A percentile compares a stretch with the other conserved stretches of the same genome.
These are phyloP conservation scores for Agaricus subrufescens DNA, from an alignment of 768 basidiomycete species.

Conservation along the genomic window DNA sequence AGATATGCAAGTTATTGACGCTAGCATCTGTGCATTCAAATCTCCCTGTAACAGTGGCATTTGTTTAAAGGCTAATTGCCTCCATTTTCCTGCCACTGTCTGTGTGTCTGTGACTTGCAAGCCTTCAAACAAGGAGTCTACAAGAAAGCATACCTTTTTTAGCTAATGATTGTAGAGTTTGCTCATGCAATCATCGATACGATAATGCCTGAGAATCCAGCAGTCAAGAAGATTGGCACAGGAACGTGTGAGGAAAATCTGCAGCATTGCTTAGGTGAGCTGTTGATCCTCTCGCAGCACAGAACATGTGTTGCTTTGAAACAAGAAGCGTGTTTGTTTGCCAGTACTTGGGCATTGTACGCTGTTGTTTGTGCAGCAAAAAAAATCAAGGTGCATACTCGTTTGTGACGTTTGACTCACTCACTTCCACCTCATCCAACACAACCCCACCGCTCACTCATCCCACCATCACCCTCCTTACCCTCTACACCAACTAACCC, in stretches of 20 bases:
- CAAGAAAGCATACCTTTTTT: not conserved
- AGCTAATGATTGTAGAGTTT: slow-evolving; percentile 16
- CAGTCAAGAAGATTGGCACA: slow-evolving; percentile 30
- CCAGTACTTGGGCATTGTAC: too few species aligned
- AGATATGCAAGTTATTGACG: too few species aligned
- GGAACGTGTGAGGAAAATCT: slow-evolving; percentile 10
- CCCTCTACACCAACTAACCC: too few species aligned
- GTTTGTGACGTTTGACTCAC: too few species aligned
- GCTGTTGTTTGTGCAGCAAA: too few species aligned
- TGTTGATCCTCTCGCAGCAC: not conserved
- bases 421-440: too few species aligned
- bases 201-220: slow-evolving; percentile 34
- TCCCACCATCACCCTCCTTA: too few species aligned
- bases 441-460: too few species aligned
- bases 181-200: slow-evolving; percentile 25
- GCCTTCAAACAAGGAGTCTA: not conserved
- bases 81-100: slow-evolving; percentile 41
- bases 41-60: not conserved
- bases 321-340: not conserved
- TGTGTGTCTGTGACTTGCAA: slow-evolving; percentile 4
- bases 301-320: not conserved
- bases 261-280: slow-evolving; percentile 5
- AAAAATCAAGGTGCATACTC: too few species aligned
- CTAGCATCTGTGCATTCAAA: too few species aligned
- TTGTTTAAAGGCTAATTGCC: slow-evolving; percentile 35